Percentiles rank a stretch among this genome's conserved stretches.
phyloP scores from a whole-genome alignment of 2,329 filamentous ascomycete species.

The Aspergillus ibericus region DNA sequence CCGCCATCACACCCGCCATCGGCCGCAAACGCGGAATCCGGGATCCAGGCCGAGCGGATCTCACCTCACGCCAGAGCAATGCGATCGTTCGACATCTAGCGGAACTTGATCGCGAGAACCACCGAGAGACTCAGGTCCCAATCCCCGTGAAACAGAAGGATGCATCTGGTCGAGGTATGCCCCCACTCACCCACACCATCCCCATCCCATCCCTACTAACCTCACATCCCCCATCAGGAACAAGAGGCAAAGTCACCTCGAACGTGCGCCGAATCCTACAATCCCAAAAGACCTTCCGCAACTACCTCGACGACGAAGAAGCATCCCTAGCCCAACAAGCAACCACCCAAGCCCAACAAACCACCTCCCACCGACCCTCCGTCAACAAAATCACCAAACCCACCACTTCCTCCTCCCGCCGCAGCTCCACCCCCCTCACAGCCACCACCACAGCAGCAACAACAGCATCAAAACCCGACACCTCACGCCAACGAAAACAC shows the following conservation, averaged over 20 bases:
- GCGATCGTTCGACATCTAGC: slow-evolving; percentile 80
- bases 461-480: slow-evolving; percentile 10
- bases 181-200: background rate
- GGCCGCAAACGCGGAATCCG: slow-evolving; percentile 71
- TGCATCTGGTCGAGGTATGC: slow-evolving; percentile 42
- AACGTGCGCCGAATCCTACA: slow-evolving; percentile 50
- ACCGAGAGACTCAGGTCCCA: slow-evolving; percentile 69
- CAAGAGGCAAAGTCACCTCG: slow-evolving; percentile 45
- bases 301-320: slow-evolving; percentile 54
- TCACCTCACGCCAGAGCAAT: slow-evolving; percentile 77
- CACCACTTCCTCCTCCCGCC: slow-evolving; percentile 11
- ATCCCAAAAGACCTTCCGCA: slow-evolving; percentile 52
- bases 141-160: slow-evolving; percentile 59
- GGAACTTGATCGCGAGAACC: slow-evolving; percentile 77
- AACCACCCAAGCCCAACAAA: slow-evolving; percentile 3
- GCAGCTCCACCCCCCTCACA: slow-evolving; percentile 30
- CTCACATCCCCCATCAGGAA: slow-evolving; percentile 19
- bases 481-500: slow-evolving; percentile 21
- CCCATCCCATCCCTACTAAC: background rate
- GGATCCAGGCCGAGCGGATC: slow-evolving; percentile 60
- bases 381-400: slow-evolving; percentile 24
- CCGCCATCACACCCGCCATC: slow-evolving; percentile 52
- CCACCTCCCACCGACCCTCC: slow-evolving; percentile 17
- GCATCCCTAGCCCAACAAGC: slow-evolving; percentile 37
- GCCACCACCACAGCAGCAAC: slow-evolving; percentile 14